Base-by-base conservation (phyloP, 2,329 filamentous ascomycete species). In the Alternaria sp. region DNA sequence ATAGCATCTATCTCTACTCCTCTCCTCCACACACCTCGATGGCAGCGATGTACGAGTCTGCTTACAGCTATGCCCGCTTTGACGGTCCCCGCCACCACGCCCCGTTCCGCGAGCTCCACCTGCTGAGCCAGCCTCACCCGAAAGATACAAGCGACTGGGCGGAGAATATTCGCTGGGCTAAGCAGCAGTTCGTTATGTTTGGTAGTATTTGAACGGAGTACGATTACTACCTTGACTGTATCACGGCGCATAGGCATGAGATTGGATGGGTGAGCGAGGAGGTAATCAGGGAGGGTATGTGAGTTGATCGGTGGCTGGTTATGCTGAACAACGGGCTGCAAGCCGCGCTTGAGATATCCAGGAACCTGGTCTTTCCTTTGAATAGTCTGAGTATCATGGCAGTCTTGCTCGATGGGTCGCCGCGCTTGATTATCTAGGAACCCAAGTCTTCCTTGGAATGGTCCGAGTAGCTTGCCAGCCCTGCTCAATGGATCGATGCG, bases 151-250 rank as follows among this genome's bases (percentile, higher is more conserved):
- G 63, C 42, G 72, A 73, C 10, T 74, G 69, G 69, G 72, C 71
- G 0, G 73, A 76, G 60, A 73, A 73, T n/a, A 65, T 76, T 3
- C 67, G 72, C 11, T 76, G 72, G 71, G 69, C 70, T 7, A 72
- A 72, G 48, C 61, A 74, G 58, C 72, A 75, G 54, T 58, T 60
- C n/a, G 7, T 8, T 11, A 3, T 48, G 11, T 75, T 62, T 53
- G 68, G 65, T 1, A 59, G 57, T 17, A 41, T 68, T 1, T 76
- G 73, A 72, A 71, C 63, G 7, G 72, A 75, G 64, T 69, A 69
- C 41, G 66, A 64, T 5, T 61, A 64, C 3, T 62, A 70, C 36
- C 62, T 73, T 8, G 65, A 70, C 52, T n/a, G 37, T 2, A 71
- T 76, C 33, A 66, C 62, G 0, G 39, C 57, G 48, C 61, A 68